Conservation (phyloP, 1,139 yeast genomes). For the Suhomyces bokatorum region DNA sequence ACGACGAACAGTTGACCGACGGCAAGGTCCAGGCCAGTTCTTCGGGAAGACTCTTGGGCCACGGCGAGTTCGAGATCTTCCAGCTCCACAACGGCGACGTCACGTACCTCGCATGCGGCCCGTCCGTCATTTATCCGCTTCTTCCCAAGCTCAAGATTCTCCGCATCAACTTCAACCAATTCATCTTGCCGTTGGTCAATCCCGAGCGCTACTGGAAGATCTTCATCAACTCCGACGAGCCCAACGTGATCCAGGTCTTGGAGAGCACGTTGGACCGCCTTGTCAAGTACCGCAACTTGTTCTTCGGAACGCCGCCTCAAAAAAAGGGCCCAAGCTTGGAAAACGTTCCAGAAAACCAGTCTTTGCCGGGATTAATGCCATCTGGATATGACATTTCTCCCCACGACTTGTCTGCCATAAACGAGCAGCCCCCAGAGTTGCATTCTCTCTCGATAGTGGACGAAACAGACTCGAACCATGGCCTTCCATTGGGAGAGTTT, state of each 20-base stretch:
- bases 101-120: constrained; percentile 60
- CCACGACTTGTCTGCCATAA: constrained; percentile 5
- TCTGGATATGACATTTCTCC: constrained; percentile 3
- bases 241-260: constrained; percentile 31
- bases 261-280: constrained; percentile 40
- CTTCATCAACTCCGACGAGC: constrained; percentile 43
- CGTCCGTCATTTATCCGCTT: constrained; percentile 60
- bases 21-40: constrained; percentile 15
- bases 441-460: constrained; percentile 17
- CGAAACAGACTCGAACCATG: constrained; percentile 14
- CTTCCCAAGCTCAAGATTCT: constrained; percentile 60
- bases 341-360: constrained; percentile 6
- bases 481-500: neutral
- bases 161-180: constrained; percentile 52
- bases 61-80: constrained; percentile 65
- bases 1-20: constrained; percentile 38
- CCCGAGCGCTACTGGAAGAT: constrained; percentile 77
- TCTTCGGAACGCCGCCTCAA: constrained; percentile 14
- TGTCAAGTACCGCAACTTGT: constrained; percentile 50
- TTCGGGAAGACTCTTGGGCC: constrained; percentile 54
- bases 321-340: constrained; percentile 1
- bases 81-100: constrained; percentile 64
- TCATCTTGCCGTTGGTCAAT: constrained; percentile 63
- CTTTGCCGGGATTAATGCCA: neutral
- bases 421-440: constrained; percentile 20